phyloP scores from a whole-genome alignment of 495 filamentous ascomycete genomes.

The Trichocladium uniseriatum region DNA sequence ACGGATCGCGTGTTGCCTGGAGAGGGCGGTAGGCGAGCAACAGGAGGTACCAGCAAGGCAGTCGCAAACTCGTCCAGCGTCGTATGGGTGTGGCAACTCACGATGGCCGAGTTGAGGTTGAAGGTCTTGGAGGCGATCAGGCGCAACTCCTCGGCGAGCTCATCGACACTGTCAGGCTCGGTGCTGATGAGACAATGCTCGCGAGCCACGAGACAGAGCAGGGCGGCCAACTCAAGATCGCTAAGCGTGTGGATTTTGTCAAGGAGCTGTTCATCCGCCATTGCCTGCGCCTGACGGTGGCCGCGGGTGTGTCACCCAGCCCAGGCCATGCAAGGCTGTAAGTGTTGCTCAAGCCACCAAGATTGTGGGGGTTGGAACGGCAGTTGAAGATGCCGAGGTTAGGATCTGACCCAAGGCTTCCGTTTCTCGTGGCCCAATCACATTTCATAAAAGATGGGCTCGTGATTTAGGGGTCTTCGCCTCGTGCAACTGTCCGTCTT shows the following conservation, averaged over 20 bases:
- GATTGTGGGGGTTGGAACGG: neutral
- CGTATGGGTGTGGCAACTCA: conserved; percentile 62
- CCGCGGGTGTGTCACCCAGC: neutral
- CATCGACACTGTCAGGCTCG: conserved; percentile 48
- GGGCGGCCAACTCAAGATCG: conserved; percentile 78
- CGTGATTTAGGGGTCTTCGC: neutral
- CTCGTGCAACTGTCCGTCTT: neutral
- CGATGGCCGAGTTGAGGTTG: conserved; percentile 52
- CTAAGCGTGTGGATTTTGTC: conserved; percentile 63
- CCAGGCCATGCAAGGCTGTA: neutral
- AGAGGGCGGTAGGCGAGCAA: conserved; percentile 12
- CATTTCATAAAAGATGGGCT: neutral
- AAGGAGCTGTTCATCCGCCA: conserved; percentile 53
- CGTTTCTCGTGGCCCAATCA: neutral
- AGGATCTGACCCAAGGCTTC: neutral
- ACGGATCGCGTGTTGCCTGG: conserved; percentile 21
- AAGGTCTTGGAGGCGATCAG: conserved; percentile 63
- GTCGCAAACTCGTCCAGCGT: conserved; percentile 72
- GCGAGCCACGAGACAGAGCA: conserved; percentile 66
- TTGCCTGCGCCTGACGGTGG: conserved; percentile 21
- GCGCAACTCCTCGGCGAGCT: conserved; percentile 61
- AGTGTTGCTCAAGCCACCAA: neutral
- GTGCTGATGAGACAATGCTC: conserved; percentile 86
- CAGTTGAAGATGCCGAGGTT: neutral
- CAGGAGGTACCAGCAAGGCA: conserved; percentile 48